phyloP scores from a whole-genome alignment of 73 alveolate species.

The Paramecium tetraurelia region DNA sequence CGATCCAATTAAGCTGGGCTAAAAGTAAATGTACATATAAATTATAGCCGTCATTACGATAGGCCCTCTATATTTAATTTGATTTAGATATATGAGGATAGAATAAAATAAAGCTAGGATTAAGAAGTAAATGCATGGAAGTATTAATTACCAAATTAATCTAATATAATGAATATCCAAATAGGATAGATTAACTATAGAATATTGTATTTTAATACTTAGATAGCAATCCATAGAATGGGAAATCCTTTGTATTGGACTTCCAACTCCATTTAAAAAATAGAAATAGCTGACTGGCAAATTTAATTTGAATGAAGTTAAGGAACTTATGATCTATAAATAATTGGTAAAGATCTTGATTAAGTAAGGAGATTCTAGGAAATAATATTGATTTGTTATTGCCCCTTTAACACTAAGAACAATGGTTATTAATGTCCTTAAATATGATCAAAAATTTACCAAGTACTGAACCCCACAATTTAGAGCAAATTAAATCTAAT shows the following conservation, averaged over 20 bases:
- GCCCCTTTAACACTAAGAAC: background rate
- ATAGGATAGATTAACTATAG: background rate
- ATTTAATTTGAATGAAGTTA: background rate
- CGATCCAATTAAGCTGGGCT: background rate
- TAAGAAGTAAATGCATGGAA: background rate
- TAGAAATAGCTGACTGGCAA: background rate
- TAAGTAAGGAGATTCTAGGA: background rate
- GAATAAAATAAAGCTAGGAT: background rate
- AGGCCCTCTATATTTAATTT: background rate
- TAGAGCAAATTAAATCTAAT: background rate
- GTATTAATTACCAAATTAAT: background rate
- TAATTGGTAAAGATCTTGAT: background rate
- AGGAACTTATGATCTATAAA: background rate
- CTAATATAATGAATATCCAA: background rate
- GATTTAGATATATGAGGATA: background rate
- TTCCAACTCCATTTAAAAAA: background rate
- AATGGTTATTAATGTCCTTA: background rate
- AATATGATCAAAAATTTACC: background rate
- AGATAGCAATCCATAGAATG: slow-evolving; percentile 10
- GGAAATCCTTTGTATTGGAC: background rate
- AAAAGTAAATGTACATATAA: background rate
- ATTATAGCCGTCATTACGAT: background rate
- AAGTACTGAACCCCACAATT: background rate
- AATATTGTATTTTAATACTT: background rate
- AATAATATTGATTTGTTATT: background rate